A percentile compares a stretch with the other conserved stretches of the same genome.
Conservation (phyloP, 129 eudicot genomes). For the Heracleum sosnowskyi region DNA sequence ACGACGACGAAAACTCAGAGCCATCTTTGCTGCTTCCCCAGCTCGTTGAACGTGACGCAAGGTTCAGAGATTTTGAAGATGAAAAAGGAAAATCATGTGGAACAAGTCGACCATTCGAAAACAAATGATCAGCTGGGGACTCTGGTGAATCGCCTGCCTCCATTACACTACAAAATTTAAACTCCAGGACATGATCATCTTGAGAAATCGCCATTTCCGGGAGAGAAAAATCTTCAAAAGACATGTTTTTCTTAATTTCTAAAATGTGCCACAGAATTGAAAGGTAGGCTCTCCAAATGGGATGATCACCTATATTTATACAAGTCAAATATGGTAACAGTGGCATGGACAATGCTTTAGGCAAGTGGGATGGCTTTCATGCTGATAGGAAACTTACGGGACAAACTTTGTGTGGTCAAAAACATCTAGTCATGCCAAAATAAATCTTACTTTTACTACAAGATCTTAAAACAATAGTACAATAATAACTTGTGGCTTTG, state of each 20-base stretch:
- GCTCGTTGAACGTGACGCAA: not conserved
- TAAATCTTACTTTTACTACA: not conserved
- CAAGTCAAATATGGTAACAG: not conserved
- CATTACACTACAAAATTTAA: not conserved
- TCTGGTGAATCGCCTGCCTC: not conserved
- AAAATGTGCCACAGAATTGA: not conserved
- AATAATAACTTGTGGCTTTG: not conserved
- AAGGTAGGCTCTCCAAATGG: not conserved
- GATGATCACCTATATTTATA: not conserved
- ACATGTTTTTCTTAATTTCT: not conserved
- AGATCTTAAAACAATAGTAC: too few relatives aligned
- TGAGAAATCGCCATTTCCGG: not conserved
- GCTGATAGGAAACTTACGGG: too few relatives aligned
- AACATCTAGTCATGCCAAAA: not conserved
- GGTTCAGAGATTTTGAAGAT: not conserved
- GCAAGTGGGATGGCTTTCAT: not conserved
- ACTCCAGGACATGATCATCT: not conserved
- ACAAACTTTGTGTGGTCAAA: not conserved
- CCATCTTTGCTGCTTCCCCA: not conserved
- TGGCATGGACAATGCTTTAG: not conserved
- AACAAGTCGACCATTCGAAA: constrained; percentile 1
- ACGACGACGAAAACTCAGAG: not conserved
- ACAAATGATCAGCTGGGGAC: constrained; percentile 6
- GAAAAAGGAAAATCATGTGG: constrained; percentile 4
- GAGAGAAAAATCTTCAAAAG: not conserved